Base-by-base conservation (phyloP, 2,329 filamentous ascomycete species). In the Kalaharituber pfeilii region DNA sequence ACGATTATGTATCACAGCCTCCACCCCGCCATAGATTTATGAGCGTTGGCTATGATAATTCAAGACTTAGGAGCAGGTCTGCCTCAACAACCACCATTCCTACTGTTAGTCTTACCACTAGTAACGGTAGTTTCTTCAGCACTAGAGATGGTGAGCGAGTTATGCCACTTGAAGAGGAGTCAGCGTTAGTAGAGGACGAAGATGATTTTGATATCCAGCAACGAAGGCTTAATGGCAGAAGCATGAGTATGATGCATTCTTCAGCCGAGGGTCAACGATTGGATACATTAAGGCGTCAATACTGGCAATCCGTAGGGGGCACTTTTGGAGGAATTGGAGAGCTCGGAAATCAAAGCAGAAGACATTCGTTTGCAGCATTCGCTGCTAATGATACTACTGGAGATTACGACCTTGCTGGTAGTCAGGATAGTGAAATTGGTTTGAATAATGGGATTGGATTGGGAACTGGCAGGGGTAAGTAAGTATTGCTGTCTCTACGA, bases 341-440 rank as follows among this genome's bases (percentile, higher is more conserved):
- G 3, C 81, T 84, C 57, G 72, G 79, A 27, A 78, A 81, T 11
- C 82, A 87, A 63, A 86, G 83, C 62, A 77, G 85, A 56, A 79
- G 85, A 26, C 85, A 89, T 67, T 89, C 85, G 1, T 86, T 91
- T 65, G 80, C 60, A 1, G 60, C 60, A 28, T 57, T 62, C 33
- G 55, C 60, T 1, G 61, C 57, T 51, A 50, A 50, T 53, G 59
- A 64, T 26, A 42, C 50, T 2, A 50, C 55, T 13, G 62, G 58
- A 26, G 61, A 63, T 80, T 62, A 74, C 81, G 63, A 78, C 76
- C 26, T 71, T 3, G 39, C 49, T 33, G 44, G 51, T 25, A 55
- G 15, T 6, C n/a, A 47, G 11, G 42, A 47, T 13, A 47, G 25
- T 47, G 42, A 47, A 18, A 11, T 47, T 5, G 22, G 22, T 47